Conservation (phyloP, 441 rosid genomes). For the Syzygium syzygioides region DNA sequence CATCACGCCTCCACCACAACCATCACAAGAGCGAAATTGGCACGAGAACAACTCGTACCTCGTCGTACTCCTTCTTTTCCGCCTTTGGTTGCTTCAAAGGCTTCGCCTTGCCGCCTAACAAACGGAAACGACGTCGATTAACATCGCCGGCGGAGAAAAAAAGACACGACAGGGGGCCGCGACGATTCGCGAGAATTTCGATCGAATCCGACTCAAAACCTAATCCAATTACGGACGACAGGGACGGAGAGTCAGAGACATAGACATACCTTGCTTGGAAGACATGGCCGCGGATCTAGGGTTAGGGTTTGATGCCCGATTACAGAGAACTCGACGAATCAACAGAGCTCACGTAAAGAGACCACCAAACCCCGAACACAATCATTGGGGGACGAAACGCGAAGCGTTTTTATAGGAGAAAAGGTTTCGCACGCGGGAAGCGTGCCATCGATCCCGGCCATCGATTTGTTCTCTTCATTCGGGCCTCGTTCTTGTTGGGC, state of each 20-base stretch:
- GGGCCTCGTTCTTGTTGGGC: not conserved
- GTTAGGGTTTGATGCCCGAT: conserved; percentile 9
- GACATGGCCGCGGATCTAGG: conserved; percentile 44
- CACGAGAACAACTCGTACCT: conserved; percentile 34
- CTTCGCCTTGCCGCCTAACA: conserved; percentile 82
- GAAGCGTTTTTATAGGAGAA: not conserved
- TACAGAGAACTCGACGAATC: not conserved
- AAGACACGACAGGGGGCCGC: not conserved
- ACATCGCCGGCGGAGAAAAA: not conserved
- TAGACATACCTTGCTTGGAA: conserved; percentile 71
- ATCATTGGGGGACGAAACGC: not conserved
- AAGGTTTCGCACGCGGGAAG: not conserved
- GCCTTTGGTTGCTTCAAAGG: conserved; percentile 91
- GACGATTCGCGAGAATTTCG: not conserved
- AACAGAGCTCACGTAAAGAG: not conserved
- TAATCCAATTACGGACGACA: not conserved
- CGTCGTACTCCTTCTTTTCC: conserved; percentile 85
- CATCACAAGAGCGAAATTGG: not conserved
- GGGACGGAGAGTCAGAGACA: not conserved
- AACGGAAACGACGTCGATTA: not conserved
- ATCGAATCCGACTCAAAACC: not conserved
- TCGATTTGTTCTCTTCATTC: not conserved
- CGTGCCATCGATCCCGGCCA: not conserved
- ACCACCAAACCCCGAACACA: not conserved
- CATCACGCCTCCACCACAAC: not conserved